Base-by-base conservation (phyloP, 1,284 basidiomycete genomes). In the Cryptococcus sp. region DNA sequence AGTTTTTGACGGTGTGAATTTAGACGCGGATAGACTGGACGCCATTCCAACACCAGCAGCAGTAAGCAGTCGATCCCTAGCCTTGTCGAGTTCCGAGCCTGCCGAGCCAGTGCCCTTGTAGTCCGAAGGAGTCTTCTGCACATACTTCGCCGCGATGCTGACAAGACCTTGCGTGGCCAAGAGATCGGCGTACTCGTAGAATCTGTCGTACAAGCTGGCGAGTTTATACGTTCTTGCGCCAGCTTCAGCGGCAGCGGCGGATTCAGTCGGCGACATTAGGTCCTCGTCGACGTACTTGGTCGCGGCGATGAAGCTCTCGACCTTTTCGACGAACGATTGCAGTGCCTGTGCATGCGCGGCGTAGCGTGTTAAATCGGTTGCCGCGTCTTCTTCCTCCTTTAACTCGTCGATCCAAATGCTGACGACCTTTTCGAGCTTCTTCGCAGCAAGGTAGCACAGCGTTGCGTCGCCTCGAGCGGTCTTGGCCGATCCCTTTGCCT, bases 301-400 rank as follows among this genome's bases (percentile, higher is more conserved):
- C 0, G 95, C 95, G 55, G 86, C 84, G 62, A 91, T 87, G 85
- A 99, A 99, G 43, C 96, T 87, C 1, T 91, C 88, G 44, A 98
- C 93, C 80, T 99, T 99, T 79, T 99, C 95, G 71, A 98, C 86
- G 79, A 99, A 95, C 0, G 89, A 89, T 78, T 98, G 93, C 37
- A 99, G 80, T 1, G 94, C 93, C 49, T 87, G 84, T 0, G 89
- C 92, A 69, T 95, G 93, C 0, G 89, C 88, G 8, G 91, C 87
- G 76, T 94, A 97, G 11, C 82, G 81, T 1, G 89, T 88, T 0
- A 63, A 54, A 7, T 63, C 52, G 1, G 69, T 49, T 7, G 65
- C 55, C 1, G 70, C 71, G 52, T 81, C 81, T 80, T 97, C 93
- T 63, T 97, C 93, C 74, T 97, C 93, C 6, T 79, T 79, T 79